These are phyloP conservation scores for Mycena polygramma DNA, from an alignment of 768 basidiomycete species.

Conservation along the genomic window DNA sequence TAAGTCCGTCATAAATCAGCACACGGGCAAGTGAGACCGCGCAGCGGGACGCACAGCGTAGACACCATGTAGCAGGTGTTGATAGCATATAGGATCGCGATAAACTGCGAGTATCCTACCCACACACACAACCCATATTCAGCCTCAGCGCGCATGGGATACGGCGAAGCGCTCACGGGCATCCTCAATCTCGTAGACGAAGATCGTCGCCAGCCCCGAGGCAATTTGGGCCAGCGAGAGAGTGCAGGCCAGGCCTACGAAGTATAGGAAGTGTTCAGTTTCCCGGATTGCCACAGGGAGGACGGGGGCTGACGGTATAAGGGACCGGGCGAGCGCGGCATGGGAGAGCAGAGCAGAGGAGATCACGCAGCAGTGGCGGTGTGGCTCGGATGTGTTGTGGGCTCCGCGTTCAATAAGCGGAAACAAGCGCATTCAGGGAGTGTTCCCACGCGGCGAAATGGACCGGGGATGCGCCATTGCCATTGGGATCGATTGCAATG, in stretches of 20 bases:
- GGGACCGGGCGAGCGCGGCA: conserved; percentile 25
- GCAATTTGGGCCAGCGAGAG: conserved; percentile 30
- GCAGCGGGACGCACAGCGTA: conserved; percentile 20
- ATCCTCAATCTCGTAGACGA: conserved; percentile 35
- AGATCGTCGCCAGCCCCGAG: conserved; percentile 26
- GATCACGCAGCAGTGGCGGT: conserved; percentile 5
- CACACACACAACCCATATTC: not conserved
- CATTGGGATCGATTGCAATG: too few relatives aligned
- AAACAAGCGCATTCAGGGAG: too few relatives aligned
- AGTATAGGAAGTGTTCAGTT: not conserved
- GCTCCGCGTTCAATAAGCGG: not conserved
- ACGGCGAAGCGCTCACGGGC: conserved; percentile 8
- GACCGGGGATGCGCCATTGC: too few relatives aligned
- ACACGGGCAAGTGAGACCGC: too few relatives aligned
- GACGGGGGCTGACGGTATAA: conserved; percentile 19
- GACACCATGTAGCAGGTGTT: conserved; percentile 33
- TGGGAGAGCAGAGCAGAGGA: conserved; percentile 4
- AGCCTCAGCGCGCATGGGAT: not conserved
- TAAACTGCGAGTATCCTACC: conserved; percentile 34
- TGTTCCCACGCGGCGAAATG: too few relatives aligned
- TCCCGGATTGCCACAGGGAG: too few relatives aligned
- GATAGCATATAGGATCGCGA: conserved; percentile 29
- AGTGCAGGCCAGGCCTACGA: conserved; percentile 12
- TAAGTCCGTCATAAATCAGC: not conserved
- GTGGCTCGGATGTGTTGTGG: not conserved